Percentiles rank a stretch among this genome's conserved stretches.
These are phyloP conservation scores for Candida pini DNA, from an alignment of 805 yeast species.

Conservation along the genomic window DNA sequence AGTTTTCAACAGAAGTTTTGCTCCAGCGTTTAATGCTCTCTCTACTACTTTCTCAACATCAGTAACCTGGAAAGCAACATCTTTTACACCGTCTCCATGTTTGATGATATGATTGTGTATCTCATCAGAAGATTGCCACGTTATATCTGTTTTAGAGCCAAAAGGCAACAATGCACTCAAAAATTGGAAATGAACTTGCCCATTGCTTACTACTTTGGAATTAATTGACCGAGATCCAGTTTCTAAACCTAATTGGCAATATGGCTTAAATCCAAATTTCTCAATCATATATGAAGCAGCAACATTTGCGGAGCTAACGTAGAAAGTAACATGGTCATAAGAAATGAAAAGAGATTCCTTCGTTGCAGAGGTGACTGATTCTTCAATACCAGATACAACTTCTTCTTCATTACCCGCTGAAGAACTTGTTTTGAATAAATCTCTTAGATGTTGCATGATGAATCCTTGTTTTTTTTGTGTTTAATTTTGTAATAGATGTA, in stretches of 20 bases:
- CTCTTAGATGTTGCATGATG: too few relatives aligned
- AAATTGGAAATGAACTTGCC: slow-evolving; percentile 45
- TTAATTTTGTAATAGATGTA: too few relatives aligned
- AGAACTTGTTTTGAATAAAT: too few relatives aligned
- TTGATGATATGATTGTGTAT: slow-evolving; percentile 40
- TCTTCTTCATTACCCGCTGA: too few relatives aligned
- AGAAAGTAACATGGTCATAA: slow-evolving; percentile 67
- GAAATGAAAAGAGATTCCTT: slow-evolving; percentile 20
- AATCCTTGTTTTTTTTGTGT: too few relatives aligned
- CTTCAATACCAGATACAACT: too few relatives aligned
- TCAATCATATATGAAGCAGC: slow-evolving; percentile 49
- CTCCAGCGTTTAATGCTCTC: slow-evolving; percentile 51
- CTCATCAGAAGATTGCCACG: slow-evolving; percentile 17
- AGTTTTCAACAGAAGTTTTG: slow-evolving; percentile 24
- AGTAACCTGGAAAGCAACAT: slow-evolving; percentile 60
- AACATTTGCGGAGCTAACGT: slow-evolving; percentile 67
- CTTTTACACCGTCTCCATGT: slow-evolving; percentile 83
- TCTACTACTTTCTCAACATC: slow-evolving; percentile 40
- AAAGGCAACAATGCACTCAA: slow-evolving; percentile 33
- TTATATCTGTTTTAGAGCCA: slow-evolving; percentile 5
- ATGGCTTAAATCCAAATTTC: slow-evolving; percentile 55
- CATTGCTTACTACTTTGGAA: slow-evolving; percentile 58
- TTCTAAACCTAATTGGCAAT: slow-evolving; percentile 65
- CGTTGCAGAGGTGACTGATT: not conserved
- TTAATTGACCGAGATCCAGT: slow-evolving; percentile 52